Evolutionary conservation across 148 eudicot species (phyloP), one percentile per base, ranked within the genome.

Genomic region (Euryodendron excelsum): DNA sequence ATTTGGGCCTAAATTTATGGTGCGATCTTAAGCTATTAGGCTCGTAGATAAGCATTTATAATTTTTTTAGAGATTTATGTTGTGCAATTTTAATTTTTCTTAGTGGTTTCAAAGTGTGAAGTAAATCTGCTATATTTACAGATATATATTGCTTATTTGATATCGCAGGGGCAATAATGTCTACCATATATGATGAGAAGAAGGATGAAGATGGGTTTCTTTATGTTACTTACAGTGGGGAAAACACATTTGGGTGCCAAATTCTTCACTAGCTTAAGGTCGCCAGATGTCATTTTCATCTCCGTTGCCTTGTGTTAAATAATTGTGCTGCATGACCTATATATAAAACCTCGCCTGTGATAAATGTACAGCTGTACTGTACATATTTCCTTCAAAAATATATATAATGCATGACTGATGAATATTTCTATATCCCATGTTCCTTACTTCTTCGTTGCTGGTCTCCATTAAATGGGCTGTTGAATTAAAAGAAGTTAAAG

Each of bases 171-270:
- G 82, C 82, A 34, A 75, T 84, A 62, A 84, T 84, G 87, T 84
- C 87, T 14, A 53, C 74, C 18, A 79, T 84, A 72, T 84, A 84
- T 55, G 84, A 84, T 27, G 87, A 84, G 59, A 81, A 84, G 84
- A 84, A 84, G 62, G 84, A 84, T 55, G 84, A 71, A 53, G 87
- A 85, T 66, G 87, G 87, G 13, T 85, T 85, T 58, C 82, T 85
- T 21, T 85, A 85, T 62, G 85, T 85, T 28, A 76, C 85, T 5
- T 85, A 85, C 76, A 85, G 87, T 41, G 87, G 87, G 39, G 87
- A 85, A 56, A 85, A 85, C 79, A 85, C 87, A 48, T 85, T 85
- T 50, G 87, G 87, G 21, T 44, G 25, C 73, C 44, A 52, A 39
- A n/a, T 25, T 27, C 66, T 59, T 59, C 77, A 56, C 34, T 74